Conservation (phyloP, 1,139 yeast genomes). For the Geotrichum bryndzae region DNA sequence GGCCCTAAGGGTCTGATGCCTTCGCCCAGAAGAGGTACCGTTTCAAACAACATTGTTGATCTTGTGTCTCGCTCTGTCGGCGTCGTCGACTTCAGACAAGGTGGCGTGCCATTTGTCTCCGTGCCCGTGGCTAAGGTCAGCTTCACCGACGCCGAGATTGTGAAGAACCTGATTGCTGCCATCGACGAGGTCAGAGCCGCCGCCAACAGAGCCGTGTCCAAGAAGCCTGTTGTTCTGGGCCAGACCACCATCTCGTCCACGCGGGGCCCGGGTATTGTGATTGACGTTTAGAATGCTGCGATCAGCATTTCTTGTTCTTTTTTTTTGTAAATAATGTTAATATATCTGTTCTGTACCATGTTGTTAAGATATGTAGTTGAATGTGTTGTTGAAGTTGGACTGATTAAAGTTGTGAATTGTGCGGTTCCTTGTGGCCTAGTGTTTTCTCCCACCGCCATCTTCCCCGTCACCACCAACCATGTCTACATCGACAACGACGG, state of each 20-base stretch:
- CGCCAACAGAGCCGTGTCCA: constrained; percentile 43
- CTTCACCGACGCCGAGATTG: constrained; percentile 70
- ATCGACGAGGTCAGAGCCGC: constrained; percentile 58
- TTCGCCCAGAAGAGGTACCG: constrained; percentile 77
- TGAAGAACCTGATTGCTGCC: constrained; percentile 66
- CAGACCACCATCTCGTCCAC: constrained; percentile 66
- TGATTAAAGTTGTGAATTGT: background rate
- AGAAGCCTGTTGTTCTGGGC: constrained; percentile 66
- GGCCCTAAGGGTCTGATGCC: constrained; percentile 95
- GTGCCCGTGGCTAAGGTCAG: constrained; percentile 62
- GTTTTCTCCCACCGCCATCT: background rate
- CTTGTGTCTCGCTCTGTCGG: constrained; percentile 57
- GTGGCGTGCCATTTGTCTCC: constrained; percentile 42
- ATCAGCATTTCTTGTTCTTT: background rate
- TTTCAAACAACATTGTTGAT: constrained; percentile 55
- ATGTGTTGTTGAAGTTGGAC: background rate
- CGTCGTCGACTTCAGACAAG: constrained; percentile 66
- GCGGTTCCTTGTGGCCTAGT: background rate
- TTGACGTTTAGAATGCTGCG: constrained; percentile 43
- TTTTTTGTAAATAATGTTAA: background rate
- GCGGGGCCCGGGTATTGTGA: constrained; percentile 74
- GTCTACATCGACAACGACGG: background rate
- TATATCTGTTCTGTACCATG: background rate
- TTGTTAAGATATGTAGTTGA: background rate
- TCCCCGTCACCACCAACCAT: background rate